Conservation (phyloP, 345 rosid species). For the Cardamine resedifolia region DNA sequence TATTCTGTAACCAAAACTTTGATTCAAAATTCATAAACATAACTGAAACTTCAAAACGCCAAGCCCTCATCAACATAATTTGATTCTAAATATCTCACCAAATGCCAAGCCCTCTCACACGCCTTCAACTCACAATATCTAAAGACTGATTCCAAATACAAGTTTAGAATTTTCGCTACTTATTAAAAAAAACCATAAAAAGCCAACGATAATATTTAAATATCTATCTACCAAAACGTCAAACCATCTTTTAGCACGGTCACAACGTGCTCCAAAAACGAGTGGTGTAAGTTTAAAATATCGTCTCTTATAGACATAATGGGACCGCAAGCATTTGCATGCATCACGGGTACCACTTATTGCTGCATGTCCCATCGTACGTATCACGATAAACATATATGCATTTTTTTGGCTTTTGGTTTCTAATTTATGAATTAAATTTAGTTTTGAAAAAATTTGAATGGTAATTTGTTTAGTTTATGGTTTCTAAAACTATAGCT, state of each 20-base stretch:
- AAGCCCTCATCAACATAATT: too few relatives aligned
- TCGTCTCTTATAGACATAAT: background rate
- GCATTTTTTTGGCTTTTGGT: background rate
- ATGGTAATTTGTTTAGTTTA: background rate
- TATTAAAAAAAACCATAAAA: too few relatives aligned
- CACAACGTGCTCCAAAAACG: slow-evolving; percentile 21
- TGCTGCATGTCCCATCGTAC: background rate
- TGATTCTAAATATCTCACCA: too few relatives aligned
- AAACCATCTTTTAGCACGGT: background rate
- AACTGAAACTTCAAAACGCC: too few relatives aligned
- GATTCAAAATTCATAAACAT: background rate
- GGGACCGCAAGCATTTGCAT: background rate
- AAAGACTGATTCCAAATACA: too few relatives aligned
- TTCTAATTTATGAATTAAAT: background rate
- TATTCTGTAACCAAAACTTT: background rate
- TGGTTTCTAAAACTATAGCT: background rate
- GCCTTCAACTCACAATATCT: too few relatives aligned
- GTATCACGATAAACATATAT: background rate
- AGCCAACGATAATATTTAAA: background rate
- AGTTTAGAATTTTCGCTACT: too few relatives aligned
- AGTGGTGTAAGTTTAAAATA: slow-evolving; percentile 10
- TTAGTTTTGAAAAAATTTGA: background rate
- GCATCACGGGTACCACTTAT: background rate
- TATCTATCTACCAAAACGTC: background rate
- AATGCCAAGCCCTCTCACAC: too few relatives aligned